phyloP scores from a whole-genome alignment of 805 yeast genomes.

The Scheffersomyces ergatensis region DNA sequence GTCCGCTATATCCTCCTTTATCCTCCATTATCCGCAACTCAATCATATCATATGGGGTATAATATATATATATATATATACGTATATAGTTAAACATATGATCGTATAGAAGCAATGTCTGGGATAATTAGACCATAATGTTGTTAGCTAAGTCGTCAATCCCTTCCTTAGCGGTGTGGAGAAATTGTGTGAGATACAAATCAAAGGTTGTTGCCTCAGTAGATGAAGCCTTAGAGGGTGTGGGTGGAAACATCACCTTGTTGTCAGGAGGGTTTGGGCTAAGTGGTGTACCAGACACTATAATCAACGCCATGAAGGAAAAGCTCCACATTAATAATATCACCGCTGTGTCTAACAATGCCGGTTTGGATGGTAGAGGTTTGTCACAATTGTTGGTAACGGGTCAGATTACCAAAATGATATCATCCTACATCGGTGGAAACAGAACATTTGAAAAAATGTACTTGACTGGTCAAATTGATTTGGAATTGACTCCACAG shows the following conservation, averaged over 20 bases:
- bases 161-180: neutral
- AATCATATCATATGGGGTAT: no score
- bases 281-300: slow-evolving; percentile 46
- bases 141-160: neutral
- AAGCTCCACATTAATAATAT: slow-evolving; percentile 32
- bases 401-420: slow-evolving; percentile 44
- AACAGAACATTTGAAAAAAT: slow-evolving; percentile 39
- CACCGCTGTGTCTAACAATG: slow-evolving; percentile 48
- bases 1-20: neutral
- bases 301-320: slow-evolving; percentile 34
- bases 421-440: slow-evolving; percentile 46
- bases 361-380: slow-evolving; percentile 46
- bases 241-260: slow-evolving; percentile 27
- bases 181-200: slow-evolving; percentile 1
- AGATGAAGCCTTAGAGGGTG: slow-evolving; percentile 29
- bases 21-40: neutral
- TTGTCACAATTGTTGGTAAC: slow-evolving; percentile 37
- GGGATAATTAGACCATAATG: neutral
- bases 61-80: no score
- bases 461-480: slow-evolving; percentile 42
- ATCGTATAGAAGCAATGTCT: neutral
- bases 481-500: slow-evolving; percentile 49
- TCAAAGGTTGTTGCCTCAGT: slow-evolving; percentile 13
- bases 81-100: neutral
- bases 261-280: slow-evolving; percentile 52